Evolutionary conservation across 164 flowering plant species (phyloP).

Genomic region (Macadamia tetraphylla): DNA sequence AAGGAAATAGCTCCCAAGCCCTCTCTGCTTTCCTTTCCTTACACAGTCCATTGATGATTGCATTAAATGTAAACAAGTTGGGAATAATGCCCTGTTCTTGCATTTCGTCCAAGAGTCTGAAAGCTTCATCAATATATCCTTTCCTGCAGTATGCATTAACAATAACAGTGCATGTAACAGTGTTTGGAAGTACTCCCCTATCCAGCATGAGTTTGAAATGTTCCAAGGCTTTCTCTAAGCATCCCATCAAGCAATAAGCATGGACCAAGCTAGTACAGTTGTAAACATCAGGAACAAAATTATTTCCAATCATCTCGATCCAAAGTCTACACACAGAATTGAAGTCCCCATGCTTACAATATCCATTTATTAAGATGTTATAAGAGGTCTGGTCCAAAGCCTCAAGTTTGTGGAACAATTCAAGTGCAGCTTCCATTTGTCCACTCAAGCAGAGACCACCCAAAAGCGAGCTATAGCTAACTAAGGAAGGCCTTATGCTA

Average conservation of each 20-base stretch:
- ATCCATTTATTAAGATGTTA: constrained; percentile 38
- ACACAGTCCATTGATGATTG: constrained; percentile 37
- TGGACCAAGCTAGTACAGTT: constrained; percentile 30
- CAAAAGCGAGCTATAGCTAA: constrained; percentile 39
- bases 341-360: constrained; percentile 36
- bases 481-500: constrained; percentile 38
- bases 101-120: constrained; percentile 39
- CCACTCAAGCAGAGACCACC: constrained; percentile 35
- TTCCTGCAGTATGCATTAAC: constrained; percentile 39
- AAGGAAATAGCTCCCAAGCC: constrained; percentile 41
- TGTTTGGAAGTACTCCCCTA: constrained; percentile 29
- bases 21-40: constrained; percentile 26
- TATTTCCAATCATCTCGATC: constrained; percentile 38
- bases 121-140: constrained; percentile 40
- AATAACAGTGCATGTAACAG: constrained; percentile 31
- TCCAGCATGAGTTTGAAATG: constrained; percentile 23
- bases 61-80: constrained; percentile 33
- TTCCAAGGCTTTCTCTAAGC: constrained; percentile 33
- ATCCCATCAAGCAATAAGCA: constrained; percentile 33
- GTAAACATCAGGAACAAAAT: constrained; percentile 31
- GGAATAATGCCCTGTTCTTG: constrained; percentile 28
- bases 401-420: constrained; percentile 25
- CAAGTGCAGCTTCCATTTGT: constrained; percentile 27
- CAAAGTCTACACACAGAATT: constrained; percentile 27
- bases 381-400: constrained; percentile 29